Evolutionary conservation across 2,329 filamentous ascomycete species (phyloP).

Genomic region (Diaporthe velutina): DNA sequence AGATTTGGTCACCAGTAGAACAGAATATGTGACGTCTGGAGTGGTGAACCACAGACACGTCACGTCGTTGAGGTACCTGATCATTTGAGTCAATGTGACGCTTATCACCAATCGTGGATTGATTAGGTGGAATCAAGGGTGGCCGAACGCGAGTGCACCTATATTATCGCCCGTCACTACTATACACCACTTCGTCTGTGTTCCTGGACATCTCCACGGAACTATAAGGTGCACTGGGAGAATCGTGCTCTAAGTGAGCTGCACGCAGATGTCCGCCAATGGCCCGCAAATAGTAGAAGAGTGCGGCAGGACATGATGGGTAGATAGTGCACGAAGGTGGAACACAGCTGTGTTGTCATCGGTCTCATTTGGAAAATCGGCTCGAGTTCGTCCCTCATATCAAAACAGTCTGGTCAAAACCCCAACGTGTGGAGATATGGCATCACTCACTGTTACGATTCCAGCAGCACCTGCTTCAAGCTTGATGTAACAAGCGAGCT

Average conservation of each 20-base stretch:
- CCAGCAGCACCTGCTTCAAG: not conserved
- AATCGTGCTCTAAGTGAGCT: not conserved
- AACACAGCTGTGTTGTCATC: no score
- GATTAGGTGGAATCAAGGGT: no score
- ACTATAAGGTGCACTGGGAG: not conserved
- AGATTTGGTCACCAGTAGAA: not conserved
- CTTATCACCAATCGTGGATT: no score
- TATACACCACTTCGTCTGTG: not conserved
- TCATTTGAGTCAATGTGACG: not conserved
- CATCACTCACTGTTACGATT: not conserved
- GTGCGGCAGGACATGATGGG: not conserved
- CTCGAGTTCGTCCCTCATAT: not conserved
- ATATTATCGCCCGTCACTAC: not conserved
- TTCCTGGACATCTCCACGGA: not conserved
- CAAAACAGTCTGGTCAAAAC: not conserved
- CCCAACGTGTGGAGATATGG: not conserved
- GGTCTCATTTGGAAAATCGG: not conserved
- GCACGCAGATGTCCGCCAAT: not conserved
- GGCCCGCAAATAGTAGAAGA: rapidly evolving
- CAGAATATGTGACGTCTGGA: not conserved
- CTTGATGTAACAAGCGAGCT: conserved; percentile 3
- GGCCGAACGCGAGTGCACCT: no score
- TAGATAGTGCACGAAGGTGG: not conserved
- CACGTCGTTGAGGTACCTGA: not conserved
- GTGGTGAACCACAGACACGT: not conserved